Evolutionary conservation across 2,329 filamentous ascomycete genomes (phyloP).

Genomic region (Pseudogymnoascus sp.): DNA sequence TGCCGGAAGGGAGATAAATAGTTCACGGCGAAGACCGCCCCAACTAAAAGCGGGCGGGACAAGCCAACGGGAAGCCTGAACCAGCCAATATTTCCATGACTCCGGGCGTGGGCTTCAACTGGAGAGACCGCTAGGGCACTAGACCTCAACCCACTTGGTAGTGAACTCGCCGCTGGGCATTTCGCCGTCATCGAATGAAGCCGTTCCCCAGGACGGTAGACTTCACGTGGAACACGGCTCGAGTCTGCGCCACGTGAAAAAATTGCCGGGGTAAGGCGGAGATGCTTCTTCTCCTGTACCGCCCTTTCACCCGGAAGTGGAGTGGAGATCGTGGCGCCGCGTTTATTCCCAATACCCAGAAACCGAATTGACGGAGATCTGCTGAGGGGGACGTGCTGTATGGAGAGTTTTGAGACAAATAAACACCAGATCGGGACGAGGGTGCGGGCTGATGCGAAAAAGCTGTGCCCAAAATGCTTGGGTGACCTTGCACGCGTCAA

Average conservation of each 20-base stretch:
- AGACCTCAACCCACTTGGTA: background rate
- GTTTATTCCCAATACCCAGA: constrained; percentile 1
- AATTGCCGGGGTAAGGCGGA: background rate
- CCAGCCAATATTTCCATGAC: background rate
- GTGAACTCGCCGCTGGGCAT: background rate
- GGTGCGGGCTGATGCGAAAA: background rate
- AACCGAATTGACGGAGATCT: background rate
- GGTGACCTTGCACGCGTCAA: background rate
- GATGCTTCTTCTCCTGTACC: background rate
- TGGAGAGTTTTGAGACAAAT: background rate
- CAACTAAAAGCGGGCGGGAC: constrained; percentile 2
- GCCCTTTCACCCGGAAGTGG: background rate
- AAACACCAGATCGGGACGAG: background rate
- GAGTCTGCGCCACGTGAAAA: background rate
- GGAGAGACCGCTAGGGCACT: background rate
- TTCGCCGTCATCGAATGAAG: background rate
- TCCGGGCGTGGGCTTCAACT: background rate
- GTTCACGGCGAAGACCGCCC: background rate
- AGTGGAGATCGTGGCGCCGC: background rate
- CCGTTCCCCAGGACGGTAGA: background rate
- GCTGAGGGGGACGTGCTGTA: background rate
- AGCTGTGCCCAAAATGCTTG: background rate
- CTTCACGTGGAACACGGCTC: background rate
- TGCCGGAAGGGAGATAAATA: background rate
- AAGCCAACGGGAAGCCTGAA: background rate